A percentile compares a stretch with the other conserved stretches of the same genome.
Evolutionary conservation across 192 early-diverging fungal species (phyloP).

Genomic region (Chytriomyces sp.): DNA sequence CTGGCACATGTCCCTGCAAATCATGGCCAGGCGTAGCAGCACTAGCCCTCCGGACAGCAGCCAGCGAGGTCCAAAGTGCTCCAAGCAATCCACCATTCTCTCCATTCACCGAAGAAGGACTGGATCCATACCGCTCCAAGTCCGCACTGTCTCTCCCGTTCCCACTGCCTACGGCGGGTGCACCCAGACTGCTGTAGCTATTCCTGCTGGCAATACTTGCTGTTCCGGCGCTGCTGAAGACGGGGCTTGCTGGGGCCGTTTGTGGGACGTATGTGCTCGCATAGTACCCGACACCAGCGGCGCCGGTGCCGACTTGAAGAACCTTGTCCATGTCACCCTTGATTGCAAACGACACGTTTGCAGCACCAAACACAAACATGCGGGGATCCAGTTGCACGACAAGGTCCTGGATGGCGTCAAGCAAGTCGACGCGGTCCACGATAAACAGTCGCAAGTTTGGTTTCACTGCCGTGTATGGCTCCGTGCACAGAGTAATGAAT

Average conservation of each 20-base stretch:
- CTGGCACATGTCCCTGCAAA: not conserved
- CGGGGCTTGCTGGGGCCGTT: not conserved
- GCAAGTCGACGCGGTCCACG: not conserved
- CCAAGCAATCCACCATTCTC: not conserved
- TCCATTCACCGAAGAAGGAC: not conserved
- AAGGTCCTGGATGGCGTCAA: slow-evolving; percentile 25
- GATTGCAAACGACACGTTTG: not conserved
- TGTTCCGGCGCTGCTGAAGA: not conserved
- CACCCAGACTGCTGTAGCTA: not conserved
- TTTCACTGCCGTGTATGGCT: not conserved
- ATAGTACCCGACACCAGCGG: not conserved
- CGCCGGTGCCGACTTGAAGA: slow-evolving; percentile 2
- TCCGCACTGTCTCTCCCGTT: not conserved
- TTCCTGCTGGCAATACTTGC: not conserved
- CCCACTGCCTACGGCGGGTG: no score
- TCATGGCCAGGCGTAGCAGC: not conserved
- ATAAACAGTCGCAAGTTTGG: slow-evolving; percentile 7
- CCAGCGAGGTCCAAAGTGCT: not conserved
- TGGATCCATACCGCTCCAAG: not conserved
- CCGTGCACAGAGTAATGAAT: slow-evolving; percentile 23
- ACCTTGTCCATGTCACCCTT: not conserved
- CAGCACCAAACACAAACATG: slow-evolving; percentile 19
- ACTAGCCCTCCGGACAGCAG: not conserved
- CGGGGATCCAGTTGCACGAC: slow-evolving; percentile 5
- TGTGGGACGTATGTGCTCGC: not conserved